Conservation (phyloP, 2,329 filamentous ascomycete genomes). For the Lasiodiplodia sp. region DNA sequence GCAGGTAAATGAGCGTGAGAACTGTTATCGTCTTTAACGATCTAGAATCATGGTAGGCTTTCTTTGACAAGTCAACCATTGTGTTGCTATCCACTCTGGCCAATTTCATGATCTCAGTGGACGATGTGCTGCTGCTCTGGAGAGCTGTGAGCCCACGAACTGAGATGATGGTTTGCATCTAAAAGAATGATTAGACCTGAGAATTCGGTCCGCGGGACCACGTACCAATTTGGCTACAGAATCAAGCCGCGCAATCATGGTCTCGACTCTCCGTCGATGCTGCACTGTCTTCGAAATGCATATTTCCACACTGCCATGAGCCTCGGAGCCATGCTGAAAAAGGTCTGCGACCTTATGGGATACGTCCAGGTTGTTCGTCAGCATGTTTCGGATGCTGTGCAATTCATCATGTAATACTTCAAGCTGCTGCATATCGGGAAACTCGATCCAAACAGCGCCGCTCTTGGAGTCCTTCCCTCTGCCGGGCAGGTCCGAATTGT, state of each 20-base stretch:
- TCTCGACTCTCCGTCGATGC: too few relatives aligned
- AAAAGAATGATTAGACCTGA: not conserved
- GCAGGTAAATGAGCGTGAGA: slow-evolving; percentile 32
- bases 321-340: too few relatives aligned
- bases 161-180: slow-evolving; percentile 31
- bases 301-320: too few relatives aligned
- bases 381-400: too few relatives aligned
- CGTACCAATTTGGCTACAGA: not conserved
- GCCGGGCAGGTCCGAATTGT: too few relatives aligned
- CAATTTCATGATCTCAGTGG: slow-evolving; percentile 30
- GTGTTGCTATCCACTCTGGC: slow-evolving; percentile 31
- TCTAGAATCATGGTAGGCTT: slow-evolving; percentile 30
- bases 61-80: slow-evolving; percentile 32
- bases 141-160: slow-evolving; percentile 30
- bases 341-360: too few relatives aligned
- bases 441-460: too few relatives aligned
- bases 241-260: not conserved
- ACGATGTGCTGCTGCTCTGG: slow-evolving; percentile 26
- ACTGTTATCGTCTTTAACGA: slow-evolving; percentile 33
- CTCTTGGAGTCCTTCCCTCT: too few relatives aligned
- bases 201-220: not conserved
- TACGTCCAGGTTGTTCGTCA: too few relatives aligned
- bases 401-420: too few relatives aligned
- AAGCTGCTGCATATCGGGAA: too few relatives aligned
- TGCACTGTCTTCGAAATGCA: too few relatives aligned